These are phyloP conservation scores for Termitomyces sp. DNA, from an alignment of 768 basidiomycete genomes.

Conservation along the genomic window DNA sequence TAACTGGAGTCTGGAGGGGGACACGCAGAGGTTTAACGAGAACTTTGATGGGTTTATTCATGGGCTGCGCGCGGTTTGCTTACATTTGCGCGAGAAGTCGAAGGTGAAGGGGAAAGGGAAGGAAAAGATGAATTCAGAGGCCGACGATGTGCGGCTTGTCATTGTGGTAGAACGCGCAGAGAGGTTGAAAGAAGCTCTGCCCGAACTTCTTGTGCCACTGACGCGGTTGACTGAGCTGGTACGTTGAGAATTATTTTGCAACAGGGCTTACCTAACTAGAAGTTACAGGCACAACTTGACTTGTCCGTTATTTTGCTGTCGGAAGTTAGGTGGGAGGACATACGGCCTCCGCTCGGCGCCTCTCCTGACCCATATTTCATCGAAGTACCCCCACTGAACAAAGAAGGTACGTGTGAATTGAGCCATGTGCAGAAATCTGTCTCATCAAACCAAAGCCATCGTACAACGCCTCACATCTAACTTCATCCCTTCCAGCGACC, in stretches of 20 bases:
- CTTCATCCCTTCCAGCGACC: constrained; percentile 21
- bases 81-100: constrained; percentile 15
- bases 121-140: constrained; percentile 12
- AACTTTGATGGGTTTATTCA: constrained; percentile 64
- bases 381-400: constrained; percentile 45
- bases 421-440: neutral
- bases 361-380: constrained; percentile 70
- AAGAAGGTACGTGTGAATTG: constrained; percentile 41
- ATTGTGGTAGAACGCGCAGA: constrained; percentile 67
- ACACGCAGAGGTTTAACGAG: constrained; percentile 45
- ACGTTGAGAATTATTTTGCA: constrained; percentile 14
- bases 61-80: constrained; percentile 42
- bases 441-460: constrained; percentile 19
- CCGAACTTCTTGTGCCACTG: constrained; percentile 65
- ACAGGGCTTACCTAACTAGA: neutral
- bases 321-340: constrained; percentile 33
- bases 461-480: constrained; percentile 32
- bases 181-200: constrained; percentile 52
- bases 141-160: constrained; percentile 39
- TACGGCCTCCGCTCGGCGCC: constrained; percentile 62
- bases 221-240: constrained; percentile 71
- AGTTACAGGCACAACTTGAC: constrained; percentile 47
- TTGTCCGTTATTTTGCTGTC: constrained; percentile 17
- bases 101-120: constrained; percentile 20
- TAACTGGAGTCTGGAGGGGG: constrained; percentile 45